Percentiles rank a stretch among this genome's conserved stretches.
Evolutionary conservation across 805 yeast species (phyloP).

Genomic region (Lipomyces lipofer): DNA sequence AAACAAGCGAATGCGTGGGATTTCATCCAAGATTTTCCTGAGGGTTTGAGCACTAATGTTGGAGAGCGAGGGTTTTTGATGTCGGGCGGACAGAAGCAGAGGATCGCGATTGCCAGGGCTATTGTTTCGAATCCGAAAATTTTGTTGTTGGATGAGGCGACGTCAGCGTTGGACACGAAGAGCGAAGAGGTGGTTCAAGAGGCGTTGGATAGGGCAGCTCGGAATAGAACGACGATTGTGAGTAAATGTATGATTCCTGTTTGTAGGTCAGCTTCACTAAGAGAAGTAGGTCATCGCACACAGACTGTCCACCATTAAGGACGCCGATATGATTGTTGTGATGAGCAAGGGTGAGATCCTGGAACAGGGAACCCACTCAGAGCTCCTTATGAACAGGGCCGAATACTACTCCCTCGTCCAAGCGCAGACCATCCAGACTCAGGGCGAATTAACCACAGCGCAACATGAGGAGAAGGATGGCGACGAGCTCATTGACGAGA

Average conservation of each 20-base stretch:
- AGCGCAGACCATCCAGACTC: conserved; percentile 33
- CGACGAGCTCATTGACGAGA: conserved; percentile 12
- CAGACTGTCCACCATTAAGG: conserved; percentile 51
- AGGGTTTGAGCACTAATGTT: conserved; percentile 50
- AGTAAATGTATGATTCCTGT: conserved; percentile 1
- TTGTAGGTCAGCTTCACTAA: conserved; percentile 45
- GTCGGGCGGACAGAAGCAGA: conserved; percentile 68
- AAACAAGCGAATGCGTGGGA: conserved; percentile 53
- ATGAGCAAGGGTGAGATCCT: conserved; percentile 47
- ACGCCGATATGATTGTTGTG: conserved; percentile 52
- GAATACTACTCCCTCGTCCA: conserved; percentile 35
- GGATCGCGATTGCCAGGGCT: conserved; percentile 64
- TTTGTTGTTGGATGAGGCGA: conserved; percentile 63
- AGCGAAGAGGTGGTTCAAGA: conserved; percentile 61
- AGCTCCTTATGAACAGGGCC: conserved; percentile 35
- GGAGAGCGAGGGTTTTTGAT: conserved; percentile 61
- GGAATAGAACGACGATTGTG: conserved; percentile 47
- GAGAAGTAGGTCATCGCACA: conserved; percentile 53
- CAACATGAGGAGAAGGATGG: conserved; percentile 18
- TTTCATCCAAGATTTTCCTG: conserved; percentile 54
- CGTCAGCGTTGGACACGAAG: conserved; percentile 64
- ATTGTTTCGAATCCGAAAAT: conserved; percentile 56
- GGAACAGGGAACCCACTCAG: conserved; percentile 42
- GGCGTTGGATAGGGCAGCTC: conserved; percentile 45
- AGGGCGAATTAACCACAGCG: conserved; percentile 3